Conservation (phyloP, 768 basidiomycete species). For the Termitomyces eurrhizus region DNA sequence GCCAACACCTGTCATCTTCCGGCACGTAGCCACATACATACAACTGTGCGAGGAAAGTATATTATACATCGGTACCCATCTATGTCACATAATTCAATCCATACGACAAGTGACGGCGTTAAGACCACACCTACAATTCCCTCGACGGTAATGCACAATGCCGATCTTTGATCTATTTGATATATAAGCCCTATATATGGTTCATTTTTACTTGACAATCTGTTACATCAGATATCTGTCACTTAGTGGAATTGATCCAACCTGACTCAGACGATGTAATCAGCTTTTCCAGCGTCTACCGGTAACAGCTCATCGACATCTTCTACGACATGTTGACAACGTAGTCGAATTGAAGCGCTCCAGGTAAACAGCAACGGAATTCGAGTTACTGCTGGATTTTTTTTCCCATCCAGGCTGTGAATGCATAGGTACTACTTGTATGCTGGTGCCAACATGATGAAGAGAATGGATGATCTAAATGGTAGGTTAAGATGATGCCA, state of each 20-base stretch:
- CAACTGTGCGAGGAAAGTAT: not conserved
- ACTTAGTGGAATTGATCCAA: too few species aligned
- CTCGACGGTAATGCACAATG: too few species aligned
- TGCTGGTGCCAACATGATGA: not conserved
- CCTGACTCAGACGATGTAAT: not conserved
- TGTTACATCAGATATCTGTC: too few species aligned
- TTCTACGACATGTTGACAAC: not conserved
- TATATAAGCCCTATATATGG: too few species aligned
- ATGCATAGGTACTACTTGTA: not conserved
- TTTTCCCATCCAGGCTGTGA: not conserved
- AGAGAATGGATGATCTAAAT: not conserved
- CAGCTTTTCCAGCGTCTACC: not conserved
- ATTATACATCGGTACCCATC: not conserved
- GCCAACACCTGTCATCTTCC: not conserved
- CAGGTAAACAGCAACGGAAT: not conserved
- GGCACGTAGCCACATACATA: not conserved
- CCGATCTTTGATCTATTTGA: too few species aligned
- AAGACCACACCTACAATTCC: not conserved
- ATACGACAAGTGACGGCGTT: not conserved
- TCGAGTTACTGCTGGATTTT: not conserved
- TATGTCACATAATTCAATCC: not conserved
- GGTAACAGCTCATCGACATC: not conserved
- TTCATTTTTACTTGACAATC: too few species aligned
- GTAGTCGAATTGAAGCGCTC: not conserved
- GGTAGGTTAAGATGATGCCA: not conserved